Base-by-base conservation (phyloP, 306 rosid species). In the Sechiopsis laciniata region DNA sequence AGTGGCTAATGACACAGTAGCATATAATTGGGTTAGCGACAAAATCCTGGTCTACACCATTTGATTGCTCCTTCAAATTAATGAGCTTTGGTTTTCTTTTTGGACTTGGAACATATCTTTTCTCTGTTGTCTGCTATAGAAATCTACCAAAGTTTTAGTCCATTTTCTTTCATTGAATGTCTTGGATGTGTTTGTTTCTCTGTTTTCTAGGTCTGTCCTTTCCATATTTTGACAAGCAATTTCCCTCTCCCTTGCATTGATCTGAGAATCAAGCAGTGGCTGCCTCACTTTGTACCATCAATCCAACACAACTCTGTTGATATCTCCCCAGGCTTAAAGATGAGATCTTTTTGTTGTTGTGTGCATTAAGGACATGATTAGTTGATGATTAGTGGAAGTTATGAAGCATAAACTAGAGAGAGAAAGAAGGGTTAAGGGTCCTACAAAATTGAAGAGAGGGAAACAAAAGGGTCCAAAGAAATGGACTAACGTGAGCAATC, bases 401-500 rank as follows among this genome's bases (percentile, higher is more conserved):
- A 19, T 53, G 60, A 22, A 58, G 64, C n/a, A 59, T 59, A 59
- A 59, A 22, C n/a, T 59, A 21, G 56, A 26, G 12, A 13, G 15
- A n/a, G 15, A 8, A 0, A 6, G 2, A 32, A 40, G 46, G 37
- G 24, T 7, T 5, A 6, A 60, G 77, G 90, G 91, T 19, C 85
- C 85, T 56, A 87, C 76, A 75, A 26, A 73, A 85, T 78, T 85
- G 79, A 85, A 85, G 73, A 72, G 73, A 72, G 54, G 76, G 76
- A 84, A 75, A 78, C 79, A 90, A 85, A 62, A 76, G 76, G 89
- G 91, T 75, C 87, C 91, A 78, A 67, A 85, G 80, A 77, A 79
- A 76, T 80, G 85, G 78, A 79, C 77, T 81, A 92, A 87, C 90
- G 87, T 89, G 89, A 80, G 82, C 48, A 76, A 76, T 75, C 95